Evolutionary conservation across 2,329 filamentous ascomycete genomes (phyloP).

Genomic region (Microcyclosporella mali): DNA sequence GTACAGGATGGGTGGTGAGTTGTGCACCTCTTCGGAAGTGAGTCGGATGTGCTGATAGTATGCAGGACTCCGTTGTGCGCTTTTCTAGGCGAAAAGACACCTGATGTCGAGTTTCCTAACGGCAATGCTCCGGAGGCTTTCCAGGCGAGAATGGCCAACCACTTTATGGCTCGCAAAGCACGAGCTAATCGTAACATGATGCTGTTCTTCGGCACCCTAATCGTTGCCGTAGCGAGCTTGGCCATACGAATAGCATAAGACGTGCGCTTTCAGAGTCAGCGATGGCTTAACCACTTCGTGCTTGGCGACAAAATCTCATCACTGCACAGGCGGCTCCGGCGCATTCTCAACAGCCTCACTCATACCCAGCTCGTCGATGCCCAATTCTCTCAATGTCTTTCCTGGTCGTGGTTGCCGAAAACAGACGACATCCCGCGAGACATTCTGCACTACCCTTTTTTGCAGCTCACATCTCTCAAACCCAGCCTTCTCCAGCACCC

Average conservation of each 20-base stretch:
- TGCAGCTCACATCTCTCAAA: slow-evolving; percentile 37
- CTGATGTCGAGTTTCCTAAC: slow-evolving; percentile 19
- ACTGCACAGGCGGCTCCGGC: neutral
- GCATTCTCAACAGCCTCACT: neutral
- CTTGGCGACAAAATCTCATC: neutral
- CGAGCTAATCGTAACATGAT: neutral
- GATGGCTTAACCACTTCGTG: no score
- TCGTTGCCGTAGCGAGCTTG: no score
- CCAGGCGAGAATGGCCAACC: neutral
- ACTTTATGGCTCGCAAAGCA: neutral
- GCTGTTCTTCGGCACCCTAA: neutral
- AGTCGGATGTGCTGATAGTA: neutral
- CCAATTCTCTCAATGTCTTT: slow-evolving; percentile 21
- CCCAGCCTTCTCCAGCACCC: slow-evolving; percentile 52
- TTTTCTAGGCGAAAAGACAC: slow-evolving; percentile 22
- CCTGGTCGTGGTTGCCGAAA: slow-evolving; percentile 30
- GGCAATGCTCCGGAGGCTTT: slow-evolving; percentile 1
- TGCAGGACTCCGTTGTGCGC: slow-evolving; percentile 24
- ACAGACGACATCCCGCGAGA: slow-evolving; percentile 32
- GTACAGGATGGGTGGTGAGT: slow-evolving; percentile 3
- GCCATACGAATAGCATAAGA: no score
- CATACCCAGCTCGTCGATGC: neutral
- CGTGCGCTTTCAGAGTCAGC: no score
- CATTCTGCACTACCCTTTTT: slow-evolving; percentile 8
- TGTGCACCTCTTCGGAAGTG: neutral